Base-by-base conservation (phyloP, 768 basidiomycete species). In the Dentipellis sp. region DNA sequence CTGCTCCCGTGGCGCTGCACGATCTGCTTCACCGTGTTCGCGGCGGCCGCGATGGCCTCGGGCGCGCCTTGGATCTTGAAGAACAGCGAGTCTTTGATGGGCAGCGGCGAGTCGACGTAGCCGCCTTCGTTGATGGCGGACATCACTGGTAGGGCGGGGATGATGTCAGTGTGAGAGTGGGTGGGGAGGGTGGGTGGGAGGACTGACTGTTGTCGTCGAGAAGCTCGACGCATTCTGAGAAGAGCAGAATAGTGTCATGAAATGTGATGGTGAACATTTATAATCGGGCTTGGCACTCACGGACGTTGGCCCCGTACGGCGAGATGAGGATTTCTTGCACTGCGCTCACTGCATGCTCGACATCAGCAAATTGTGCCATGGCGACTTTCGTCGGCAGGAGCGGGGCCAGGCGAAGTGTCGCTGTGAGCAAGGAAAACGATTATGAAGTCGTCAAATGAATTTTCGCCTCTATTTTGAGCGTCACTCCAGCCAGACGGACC, bases 21-120 rank as follows among this genome's bases (percentile, higher is more conserved):
- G 23, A 95, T 81, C 8, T 68, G 64, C 61, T 83, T 74, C 22
- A 91, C 78, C n/a, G 74, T 69, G 45, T 78, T 74, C 0, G 86
- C 80, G 0, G 88, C 78, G 45, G 78, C 76, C 3, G 78, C 65
- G 35, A 88, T 80, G 5, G 79, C 76, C 10, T 75, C 68, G 0
- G 78, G 71, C 3, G 88, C 82, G 2, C 92, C 92, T 66, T 94
- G 91, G 53, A 97, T 80, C 68, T 95, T 94, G 78, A 97, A 91
- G 72, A 97, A 92, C 9, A 97, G 77, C 0, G 86, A 86, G 64
- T 94, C 91, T 59, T 77, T 71, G 17, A 83, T 82, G 3, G 85
- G 85, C 65, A 86, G 89, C 29, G 47, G 80, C 29, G 29, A 29
- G 29, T 29, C 29, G 29, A 29, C 29, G 6, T 29, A 29, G 29